A percentile compares a stretch with the other conserved stretches of the same genome.
These are phyloP conservation scores for Hordeum vulgare DNA, from an alignment of 176 grass and related monocot genomes.

Conservation along the genomic window DNA sequence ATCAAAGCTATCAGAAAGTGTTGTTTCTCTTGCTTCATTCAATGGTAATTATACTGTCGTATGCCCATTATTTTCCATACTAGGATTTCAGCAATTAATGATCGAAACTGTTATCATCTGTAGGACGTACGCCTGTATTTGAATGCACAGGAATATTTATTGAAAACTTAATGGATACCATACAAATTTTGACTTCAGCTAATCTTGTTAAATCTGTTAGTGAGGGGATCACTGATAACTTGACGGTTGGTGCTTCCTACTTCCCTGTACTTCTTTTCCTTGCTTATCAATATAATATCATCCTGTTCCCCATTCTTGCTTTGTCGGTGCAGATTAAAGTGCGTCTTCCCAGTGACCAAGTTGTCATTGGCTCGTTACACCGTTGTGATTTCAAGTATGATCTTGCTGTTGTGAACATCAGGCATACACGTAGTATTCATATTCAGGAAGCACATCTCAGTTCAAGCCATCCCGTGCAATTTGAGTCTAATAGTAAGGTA, in stretches of 20 bases:
- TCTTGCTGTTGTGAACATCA: slow-evolving; percentile 4
- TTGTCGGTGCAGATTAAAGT: slow-evolving; percentile 4
- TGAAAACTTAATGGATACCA: neutral
- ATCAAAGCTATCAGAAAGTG: neutral
- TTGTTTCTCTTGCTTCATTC: slow-evolving; percentile 1
- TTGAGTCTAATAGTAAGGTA: neutral
- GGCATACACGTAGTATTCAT: neutral
- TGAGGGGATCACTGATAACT: neutral
- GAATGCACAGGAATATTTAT: slow-evolving; percentile 14
- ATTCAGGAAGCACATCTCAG: neutral
- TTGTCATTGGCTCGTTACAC: slow-evolving; percentile 10
- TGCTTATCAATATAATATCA: neutral
- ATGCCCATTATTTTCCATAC: neutral
- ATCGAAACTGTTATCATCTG: neutral
- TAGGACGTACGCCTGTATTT: neutral
- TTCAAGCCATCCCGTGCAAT: neutral
- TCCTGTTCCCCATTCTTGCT: neutral
- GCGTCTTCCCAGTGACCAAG: neutral
- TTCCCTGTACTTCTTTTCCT: neutral
- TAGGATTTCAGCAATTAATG: neutral
- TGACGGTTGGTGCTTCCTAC: neutral
- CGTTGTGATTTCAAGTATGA: neutral
- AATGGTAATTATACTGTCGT: neutral
- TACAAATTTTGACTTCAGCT: neutral
- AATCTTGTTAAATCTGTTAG: neutral